Conservation (phyloP, 179 eudicot species). For the Vitellaria paradoxa region DNA sequence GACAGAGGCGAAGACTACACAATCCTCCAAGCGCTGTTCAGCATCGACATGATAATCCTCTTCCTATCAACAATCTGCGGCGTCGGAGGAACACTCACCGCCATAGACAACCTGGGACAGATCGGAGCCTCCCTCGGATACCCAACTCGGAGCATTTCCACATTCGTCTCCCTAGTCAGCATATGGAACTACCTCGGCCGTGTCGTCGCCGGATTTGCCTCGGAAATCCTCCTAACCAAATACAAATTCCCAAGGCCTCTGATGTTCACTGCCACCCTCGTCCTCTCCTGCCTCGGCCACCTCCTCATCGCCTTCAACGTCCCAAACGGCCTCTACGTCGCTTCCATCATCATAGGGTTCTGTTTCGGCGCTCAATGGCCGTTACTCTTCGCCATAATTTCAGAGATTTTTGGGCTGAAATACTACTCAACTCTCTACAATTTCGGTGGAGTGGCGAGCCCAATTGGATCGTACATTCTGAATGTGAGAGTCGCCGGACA, state of each 20-base stretch:
- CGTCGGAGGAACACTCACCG: slow-evolving; percentile 38
- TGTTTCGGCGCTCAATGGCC: slow-evolving; percentile 56
- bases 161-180: slow-evolving; percentile 38
- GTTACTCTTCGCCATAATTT: slow-evolving; percentile 43
- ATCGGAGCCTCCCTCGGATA: slow-evolving; percentile 31
- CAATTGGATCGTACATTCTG: slow-evolving; percentile 22
- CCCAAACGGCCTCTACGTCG: slow-evolving; percentile 33
- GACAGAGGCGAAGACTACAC: slow-evolving; percentile 41
- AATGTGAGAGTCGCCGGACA: not conserved
- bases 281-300: slow-evolving; percentile 36
- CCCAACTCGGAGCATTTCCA: slow-evolving; percentile 27
- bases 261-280: slow-evolving; percentile 26
- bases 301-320: slow-evolving; percentile 31
- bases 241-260: slow-evolving; percentile 35
- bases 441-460: slow-evolving; percentile 43
- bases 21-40: slow-evolving; percentile 40
- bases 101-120: slow-evolving; percentile 39
- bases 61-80: slow-evolving; percentile 33
- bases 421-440: slow-evolving; percentile 46
- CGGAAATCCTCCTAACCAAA: slow-evolving; percentile 26
- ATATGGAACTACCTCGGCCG: slow-evolving; percentile 43
- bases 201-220: slow-evolving; percentile 34
- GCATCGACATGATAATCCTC: slow-evolving; percentile 35
- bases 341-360: slow-evolving; percentile 40
- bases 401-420: slow-evolving; percentile 43